phyloP scores from a whole-genome alignment of 2,329 filamentous ascomycete species.

The Xylaria arbuscula region DNA sequence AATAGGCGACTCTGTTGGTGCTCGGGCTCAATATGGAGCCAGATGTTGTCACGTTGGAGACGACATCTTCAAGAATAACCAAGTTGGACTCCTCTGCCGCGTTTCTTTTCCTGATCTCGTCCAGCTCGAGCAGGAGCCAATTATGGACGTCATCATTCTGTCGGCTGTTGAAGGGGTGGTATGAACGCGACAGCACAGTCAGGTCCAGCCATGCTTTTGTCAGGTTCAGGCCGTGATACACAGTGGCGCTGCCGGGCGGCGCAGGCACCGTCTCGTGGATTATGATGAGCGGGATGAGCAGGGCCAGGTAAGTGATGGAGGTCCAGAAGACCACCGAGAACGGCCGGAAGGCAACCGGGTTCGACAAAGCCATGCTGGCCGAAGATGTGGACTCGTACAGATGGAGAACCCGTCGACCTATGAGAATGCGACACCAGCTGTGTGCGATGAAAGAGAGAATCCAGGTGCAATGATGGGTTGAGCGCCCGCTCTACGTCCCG shows the following conservation, averaged over 20 bases:
- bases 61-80: constrained; percentile 81
- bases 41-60: constrained; percentile 79
- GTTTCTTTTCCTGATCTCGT: constrained; percentile 75
- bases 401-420: constrained; percentile 27
- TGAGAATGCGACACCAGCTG: constrained; percentile 31
- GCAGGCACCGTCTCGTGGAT: constrained; percentile 81
- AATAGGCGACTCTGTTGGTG: constrained; percentile 72
- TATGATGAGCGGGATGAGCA: constrained; percentile 77
- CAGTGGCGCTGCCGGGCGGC: constrained; percentile 65
- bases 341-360: constrained; percentile 81
- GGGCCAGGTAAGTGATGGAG: constrained; percentile 78
- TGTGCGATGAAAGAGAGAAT: constrained; percentile 20
- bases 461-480: constrained; percentile 36
- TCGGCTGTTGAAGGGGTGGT: constrained; percentile 90
- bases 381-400: constrained; percentile 25
- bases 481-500: constrained; percentile 28
- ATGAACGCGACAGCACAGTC: constrained; percentile 76
- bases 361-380: constrained; percentile 50
- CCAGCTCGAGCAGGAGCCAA: constrained; percentile 78
- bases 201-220: constrained; percentile 89
- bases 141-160: constrained; percentile 82
- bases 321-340: constrained; percentile 85
- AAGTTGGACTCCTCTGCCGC: constrained; percentile 60
- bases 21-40: constrained; percentile 47
- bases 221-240: constrained; percentile 76